Evolutionary conservation across 805 yeast species (phyloP).

Genomic region (Myxozyma geophila): DNA sequence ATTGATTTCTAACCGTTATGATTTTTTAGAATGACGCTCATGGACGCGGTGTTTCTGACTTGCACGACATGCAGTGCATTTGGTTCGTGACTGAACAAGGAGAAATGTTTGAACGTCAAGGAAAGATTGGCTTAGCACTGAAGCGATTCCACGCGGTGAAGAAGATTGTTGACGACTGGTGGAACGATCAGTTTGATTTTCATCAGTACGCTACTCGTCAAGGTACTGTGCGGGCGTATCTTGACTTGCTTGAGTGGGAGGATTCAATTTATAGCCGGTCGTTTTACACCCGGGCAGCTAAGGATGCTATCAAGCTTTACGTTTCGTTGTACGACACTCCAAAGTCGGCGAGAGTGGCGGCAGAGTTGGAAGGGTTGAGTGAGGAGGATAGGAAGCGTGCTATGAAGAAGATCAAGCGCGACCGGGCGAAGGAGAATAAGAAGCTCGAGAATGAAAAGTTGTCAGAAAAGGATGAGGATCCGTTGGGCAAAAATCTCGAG

Average conservation of each 20-base stretch:
- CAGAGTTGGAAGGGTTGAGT: conserved; percentile 40
- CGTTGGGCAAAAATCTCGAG: conserved; percentile 53
- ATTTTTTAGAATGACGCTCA: conserved; percentile 64
- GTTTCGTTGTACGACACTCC: conserved; percentile 48
- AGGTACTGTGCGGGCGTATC: conserved; percentile 85
- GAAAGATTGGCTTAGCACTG: conserved; percentile 69
- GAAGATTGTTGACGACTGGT: conserved; percentile 67
- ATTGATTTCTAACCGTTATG: not conserved
- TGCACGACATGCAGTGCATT: conserved; percentile 86
- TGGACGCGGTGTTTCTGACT: conserved; percentile 82
- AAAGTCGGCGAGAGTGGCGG: conserved; percentile 27
- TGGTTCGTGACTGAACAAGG: conserved; percentile 89
- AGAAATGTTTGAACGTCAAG: conserved; percentile 73
- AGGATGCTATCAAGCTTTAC: conserved; percentile 65
- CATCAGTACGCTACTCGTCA: conserved; percentile 89
- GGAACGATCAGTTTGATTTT: conserved; percentile 89
- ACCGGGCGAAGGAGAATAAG: conserved; percentile 52
- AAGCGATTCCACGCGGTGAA: conserved; percentile 74
- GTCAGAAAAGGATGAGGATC: conserved; percentile 50
- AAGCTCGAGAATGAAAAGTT: conserved; percentile 44
- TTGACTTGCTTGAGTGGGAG: conserved; percentile 81
- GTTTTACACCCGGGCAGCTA: conserved; percentile 64
- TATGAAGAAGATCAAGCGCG: conserved; percentile 48
- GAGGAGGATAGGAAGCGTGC: conserved; percentile 44
- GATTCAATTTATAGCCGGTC: conserved; percentile 73